Conservation (phyloP, 2,329 filamentous ascomycete species). For the Paecilomyces variotii region DNA sequence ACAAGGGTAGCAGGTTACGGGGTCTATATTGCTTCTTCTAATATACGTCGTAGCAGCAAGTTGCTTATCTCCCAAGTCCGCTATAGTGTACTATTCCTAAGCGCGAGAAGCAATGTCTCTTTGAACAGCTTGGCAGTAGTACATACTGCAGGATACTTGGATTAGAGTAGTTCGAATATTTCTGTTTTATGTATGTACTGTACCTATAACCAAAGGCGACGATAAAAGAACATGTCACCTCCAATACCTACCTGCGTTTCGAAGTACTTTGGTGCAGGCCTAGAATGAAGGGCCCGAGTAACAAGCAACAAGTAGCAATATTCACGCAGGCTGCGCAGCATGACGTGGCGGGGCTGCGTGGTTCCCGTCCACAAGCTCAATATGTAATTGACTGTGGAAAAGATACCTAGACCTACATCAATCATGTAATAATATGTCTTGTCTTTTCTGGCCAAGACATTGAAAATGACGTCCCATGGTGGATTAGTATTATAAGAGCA, state of each 20-base stretch:
- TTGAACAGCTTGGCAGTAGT: background rate
- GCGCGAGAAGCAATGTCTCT: background rate
- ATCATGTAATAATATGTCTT: no score
- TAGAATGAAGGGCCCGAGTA: background rate
- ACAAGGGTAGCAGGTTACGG: background rate
- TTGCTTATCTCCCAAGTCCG: background rate
- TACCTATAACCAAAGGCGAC: background rate
- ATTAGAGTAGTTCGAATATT: background rate
- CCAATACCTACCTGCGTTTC: background rate
- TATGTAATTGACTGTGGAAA: background rate
- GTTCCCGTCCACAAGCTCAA: background rate
- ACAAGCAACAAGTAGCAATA: background rate
- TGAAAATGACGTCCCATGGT: background rate
- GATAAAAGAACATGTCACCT: background rate
- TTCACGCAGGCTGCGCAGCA: background rate
- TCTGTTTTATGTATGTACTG: background rate
- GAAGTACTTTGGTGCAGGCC: background rate
- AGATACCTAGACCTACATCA: background rate
- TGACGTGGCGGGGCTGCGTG: background rate
- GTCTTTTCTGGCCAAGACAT: no score
- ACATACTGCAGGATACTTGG: background rate
- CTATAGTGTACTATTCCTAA: background rate
- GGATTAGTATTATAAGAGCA: background rate
- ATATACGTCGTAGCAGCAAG: background rate
- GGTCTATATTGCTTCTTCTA: background rate